These are phyloP conservation scores for Parascedosporium putredinis DNA, from an alignment of 2,329 filamentous ascomycete species.

Conservation along the genomic window DNA sequence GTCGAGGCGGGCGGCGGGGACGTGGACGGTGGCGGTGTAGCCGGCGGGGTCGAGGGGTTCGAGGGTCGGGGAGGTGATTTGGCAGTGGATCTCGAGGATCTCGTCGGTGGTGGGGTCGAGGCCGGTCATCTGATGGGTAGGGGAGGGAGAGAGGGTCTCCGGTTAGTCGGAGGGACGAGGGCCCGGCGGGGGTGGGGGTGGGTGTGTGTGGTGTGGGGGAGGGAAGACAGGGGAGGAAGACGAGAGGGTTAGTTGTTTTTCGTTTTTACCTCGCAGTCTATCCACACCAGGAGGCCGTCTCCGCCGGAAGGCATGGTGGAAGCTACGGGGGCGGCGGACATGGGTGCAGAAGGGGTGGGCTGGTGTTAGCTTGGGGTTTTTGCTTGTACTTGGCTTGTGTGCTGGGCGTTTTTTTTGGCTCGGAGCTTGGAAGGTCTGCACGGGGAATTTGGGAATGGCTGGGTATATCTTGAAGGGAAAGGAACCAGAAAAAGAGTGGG, in stretches of 20 bases:
- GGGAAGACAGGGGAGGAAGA: not conserved
- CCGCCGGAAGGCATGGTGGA: not conserved
- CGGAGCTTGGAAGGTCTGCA: too few relatives aligned
- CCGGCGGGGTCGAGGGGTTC: slow-evolving; percentile 65
- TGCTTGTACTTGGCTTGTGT: too few relatives aligned
- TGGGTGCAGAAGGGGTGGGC: not conserved
- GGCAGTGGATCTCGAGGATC: slow-evolving; percentile 86
- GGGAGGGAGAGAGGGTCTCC: not conserved
- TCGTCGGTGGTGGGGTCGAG: slow-evolving; percentile 64
- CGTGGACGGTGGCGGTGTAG: slow-evolving; percentile 72
- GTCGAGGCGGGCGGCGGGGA: slow-evolving; percentile 57
- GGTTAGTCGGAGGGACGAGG: not conserved
- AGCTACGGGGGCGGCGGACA: not conserved
- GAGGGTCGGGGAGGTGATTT: slow-evolving; percentile 75
- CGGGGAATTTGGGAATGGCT: too few relatives aligned
- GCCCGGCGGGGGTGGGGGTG: not conserved
- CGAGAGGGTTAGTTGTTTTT: not conserved
- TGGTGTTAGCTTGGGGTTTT: too few relatives aligned
- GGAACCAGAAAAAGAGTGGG: too few relatives aligned
- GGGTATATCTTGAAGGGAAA: too few relatives aligned
- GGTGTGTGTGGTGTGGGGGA: not conserved
- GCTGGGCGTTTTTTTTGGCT: too few relatives aligned
- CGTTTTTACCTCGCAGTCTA: slow-evolving; percentile 59
- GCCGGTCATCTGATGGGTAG: slow-evolving; percentile 62
- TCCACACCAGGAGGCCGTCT: slow-evolving; percentile 62